Evolutionary conservation across 2,329 filamentous ascomycete genomes (phyloP), one percentile per base, ranked within the genome.

Genomic region (Fusarium irregulare): DNA sequence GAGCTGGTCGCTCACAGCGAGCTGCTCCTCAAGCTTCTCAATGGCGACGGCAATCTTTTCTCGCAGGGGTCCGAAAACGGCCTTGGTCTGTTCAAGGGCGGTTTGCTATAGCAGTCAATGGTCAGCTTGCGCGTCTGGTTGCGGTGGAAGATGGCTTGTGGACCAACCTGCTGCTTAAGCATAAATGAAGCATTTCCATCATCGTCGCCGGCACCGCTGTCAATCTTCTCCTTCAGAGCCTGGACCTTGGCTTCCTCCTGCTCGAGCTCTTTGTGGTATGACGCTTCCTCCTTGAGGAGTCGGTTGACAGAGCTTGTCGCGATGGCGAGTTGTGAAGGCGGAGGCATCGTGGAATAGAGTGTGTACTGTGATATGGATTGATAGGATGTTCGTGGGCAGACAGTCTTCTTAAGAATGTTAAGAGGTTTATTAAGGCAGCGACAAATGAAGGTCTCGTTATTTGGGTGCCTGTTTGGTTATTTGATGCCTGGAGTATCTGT

Each of bases 281-380:
- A 95, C 41, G 87, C 85, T 80, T 98, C 93, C 81, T 99, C 96
- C 81, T 97, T 98, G 72, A 97, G 88, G 49, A 98, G 88, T 63
- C 96, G 93, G 75, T 88, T 85, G 72, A 98, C 89, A 21, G 93
- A 89, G 66, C 91, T 88, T 25, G 93, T 96, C 46, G 92, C 90
- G 77, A 98, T 96, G 75, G 88, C 81, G 78, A 98, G 89, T 73
- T 90, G 87, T 2, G 91, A 90, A 46, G 92, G 92, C 32, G 93
- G 86, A 6, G 93, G 87, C 94, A 97, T 97, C 51, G 53, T 81
- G 72, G 25, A 41, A 55, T 44, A 23, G 27, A 37, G 49, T 25
- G 54, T 23, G 47, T 25, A 13, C 10, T 14, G 56, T 25, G 49
- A 21, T 20, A 41, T n/a, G 7, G 40, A 21, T 48, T 11, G 27